Evolutionary conservation across 139 green algal genomes (phyloP), one percentile per base, ranked within the genome.

Genomic region (Pseudopediastrum boryanum): DNA sequence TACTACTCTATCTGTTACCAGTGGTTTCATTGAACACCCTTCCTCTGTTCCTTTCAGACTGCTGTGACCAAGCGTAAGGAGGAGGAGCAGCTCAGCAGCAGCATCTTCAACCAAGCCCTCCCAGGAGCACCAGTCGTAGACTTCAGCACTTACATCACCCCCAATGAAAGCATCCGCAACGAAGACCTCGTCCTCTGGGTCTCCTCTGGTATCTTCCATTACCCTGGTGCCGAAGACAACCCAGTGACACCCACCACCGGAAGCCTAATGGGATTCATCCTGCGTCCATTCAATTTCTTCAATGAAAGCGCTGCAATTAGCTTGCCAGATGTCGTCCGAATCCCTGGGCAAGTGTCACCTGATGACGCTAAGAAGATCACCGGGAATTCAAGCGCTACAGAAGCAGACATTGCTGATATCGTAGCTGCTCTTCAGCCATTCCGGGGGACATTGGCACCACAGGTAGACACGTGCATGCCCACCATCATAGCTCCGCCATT

Each of bases 101-200:
- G 58, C 48, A 79, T 79, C 38, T 84, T 74, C 27, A 62, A 59
- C 25, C 78, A 84, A 48, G 67, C 59, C 4, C 43, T 25, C 2
- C 33, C 75, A n/a, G 44, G 63, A 21, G 54, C 66, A 48, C 62
- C 74, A 23, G 58, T 64, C 27, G 61, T 48, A 2, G 35, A 25
- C 27, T 25, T 81, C 29, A 29, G 38, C 12, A 39, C 65, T 27
- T 74, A 75, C 33, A 6, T 74, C 3, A 42, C 79, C 31, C n/a
- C n/a, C n/a, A 62, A 62, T 39, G 78, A 84, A 23, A 0, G 3
- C 2, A 33, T 79, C 2, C 41, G 54, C n/a, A 71, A 75, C 38
- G 39, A 67, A 50, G 78, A 79, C 51, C 19, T 84, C 38, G 78
- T 84, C 39, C 59, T 73, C 31, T 84, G 78, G 79, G 71, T 84